These are phyloP conservation scores for Camelina laxa DNA, from an alignment of 345 rosid species.

Conservation along the genomic window DNA sequence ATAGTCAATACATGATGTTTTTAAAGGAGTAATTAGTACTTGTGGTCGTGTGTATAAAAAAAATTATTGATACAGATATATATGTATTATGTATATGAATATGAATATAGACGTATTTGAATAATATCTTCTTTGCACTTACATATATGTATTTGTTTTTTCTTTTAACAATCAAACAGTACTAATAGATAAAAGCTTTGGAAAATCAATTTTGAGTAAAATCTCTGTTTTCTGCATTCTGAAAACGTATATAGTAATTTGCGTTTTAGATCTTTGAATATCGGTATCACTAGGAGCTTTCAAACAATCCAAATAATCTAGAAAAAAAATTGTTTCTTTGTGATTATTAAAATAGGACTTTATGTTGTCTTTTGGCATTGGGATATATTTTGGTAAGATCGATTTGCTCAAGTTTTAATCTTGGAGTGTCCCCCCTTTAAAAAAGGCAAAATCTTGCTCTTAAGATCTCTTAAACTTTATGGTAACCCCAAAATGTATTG, in stretches of 20 bases:
- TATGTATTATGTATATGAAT: too few species aligned
- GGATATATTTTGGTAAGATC: too few species aligned
- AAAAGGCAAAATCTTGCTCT: background rate
- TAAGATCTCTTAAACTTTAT: background rate
- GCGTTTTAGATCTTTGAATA: background rate
- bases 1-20: constrained; percentile 12
- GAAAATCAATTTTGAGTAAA: background rate
- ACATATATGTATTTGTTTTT: constrained; percentile 8
- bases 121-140: constrained; percentile 22
- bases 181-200: background rate
- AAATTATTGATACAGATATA: background rate
- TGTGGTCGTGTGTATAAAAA: constrained; percentile 34
- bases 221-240: background rate
- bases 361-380: background rate
- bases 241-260: background rate
- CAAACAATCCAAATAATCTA: background rate
- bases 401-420: background rate
- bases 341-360: background rate
- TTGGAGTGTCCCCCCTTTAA: background rate
- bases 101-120: background rate
- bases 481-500: background rate
- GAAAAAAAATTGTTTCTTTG: background rate
- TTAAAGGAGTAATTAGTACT: constrained; percentile 22
- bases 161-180: background rate
- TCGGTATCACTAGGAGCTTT: background rate